Conservation (phyloP, 371 early-diverging fungal genomes). For the Lichtheimia ornata region DNA sequence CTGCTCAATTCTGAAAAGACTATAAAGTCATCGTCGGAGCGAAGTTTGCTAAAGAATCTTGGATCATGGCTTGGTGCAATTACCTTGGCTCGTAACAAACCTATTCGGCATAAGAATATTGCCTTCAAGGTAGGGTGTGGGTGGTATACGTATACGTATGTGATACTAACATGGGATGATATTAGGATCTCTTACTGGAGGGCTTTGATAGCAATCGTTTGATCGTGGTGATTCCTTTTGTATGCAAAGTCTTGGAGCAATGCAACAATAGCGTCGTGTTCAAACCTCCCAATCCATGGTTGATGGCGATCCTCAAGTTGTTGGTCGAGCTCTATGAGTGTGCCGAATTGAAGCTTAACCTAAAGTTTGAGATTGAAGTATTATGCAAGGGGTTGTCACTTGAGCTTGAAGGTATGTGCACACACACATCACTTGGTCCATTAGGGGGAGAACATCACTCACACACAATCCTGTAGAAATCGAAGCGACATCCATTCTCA, state of each 20-base stretch:
- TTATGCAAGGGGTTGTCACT: slow-evolving; percentile 89
- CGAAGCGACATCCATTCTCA: slow-evolving; percentile 75
- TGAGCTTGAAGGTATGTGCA: slow-evolving; percentile 65
- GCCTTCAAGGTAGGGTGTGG: slow-evolving; percentile 89
- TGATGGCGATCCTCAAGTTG: slow-evolving; percentile 91
- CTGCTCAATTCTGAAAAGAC: slow-evolving; percentile 94
- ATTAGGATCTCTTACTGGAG: slow-evolving; percentile 83
- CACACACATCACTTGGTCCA: slow-evolving; percentile 13
- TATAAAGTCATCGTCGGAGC: slow-evolving; percentile 85
- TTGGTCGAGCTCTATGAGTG: slow-evolving; percentile 91
- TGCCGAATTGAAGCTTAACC: slow-evolving; percentile 91
- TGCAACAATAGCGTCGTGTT: slow-evolving; percentile 83
- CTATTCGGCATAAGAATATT: slow-evolving; percentile 91
- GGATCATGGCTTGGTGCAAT: slow-evolving; percentile 98
- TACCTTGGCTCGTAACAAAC: slow-evolving; percentile 91
- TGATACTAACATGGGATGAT: background rate
- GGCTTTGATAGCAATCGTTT: slow-evolving; percentile 86
- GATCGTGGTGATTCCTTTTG: slow-evolving; percentile 96
- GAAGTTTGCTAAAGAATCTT: slow-evolving; percentile 89
- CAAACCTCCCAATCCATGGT: slow-evolving; percentile 96
- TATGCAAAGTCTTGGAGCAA: slow-evolving; percentile 96
- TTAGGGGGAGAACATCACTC: slow-evolving; percentile 8
- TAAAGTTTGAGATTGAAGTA: slow-evolving; percentile 97
- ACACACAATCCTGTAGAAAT: slow-evolving; percentile 52
- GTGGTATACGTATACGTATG: too few relatives aligned